A percentile compares a stretch with the other conserved stretches of the same genome.
phyloP scores from a whole-genome alignment of 176 grass and related monocot species.

The Elaeis guineensis region DNA sequence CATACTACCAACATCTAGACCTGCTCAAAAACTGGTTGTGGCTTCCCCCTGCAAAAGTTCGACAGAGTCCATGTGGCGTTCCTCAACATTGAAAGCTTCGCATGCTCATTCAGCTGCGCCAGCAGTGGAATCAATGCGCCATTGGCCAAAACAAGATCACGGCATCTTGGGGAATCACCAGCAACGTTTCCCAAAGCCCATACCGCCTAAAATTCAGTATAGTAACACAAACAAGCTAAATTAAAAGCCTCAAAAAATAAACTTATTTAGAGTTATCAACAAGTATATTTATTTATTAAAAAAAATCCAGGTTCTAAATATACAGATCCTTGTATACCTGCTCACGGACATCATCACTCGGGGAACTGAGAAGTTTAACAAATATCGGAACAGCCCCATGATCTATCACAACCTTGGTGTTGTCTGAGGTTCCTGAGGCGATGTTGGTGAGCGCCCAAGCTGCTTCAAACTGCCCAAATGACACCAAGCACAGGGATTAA shows the following conservation, averaged over 20 bases:
- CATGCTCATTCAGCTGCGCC: conserved; percentile 79
- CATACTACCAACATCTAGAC: conserved; percentile 15
- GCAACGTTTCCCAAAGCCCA: conserved; percentile 97
- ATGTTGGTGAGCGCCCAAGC: conserved; percentile 96
- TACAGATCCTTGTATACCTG: conserved; percentile 29
- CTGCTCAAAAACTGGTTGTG: conserved; percentile 83
- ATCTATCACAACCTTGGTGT: conserved; percentile 88
- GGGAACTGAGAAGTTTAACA: conserved; percentile 68
- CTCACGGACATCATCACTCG: conserved; percentile 78
- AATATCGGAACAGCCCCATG: conserved; percentile 78
- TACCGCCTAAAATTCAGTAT: conserved; percentile 40
- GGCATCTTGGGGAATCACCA: conserved; percentile 81
- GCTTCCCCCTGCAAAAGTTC: conserved; percentile 90
- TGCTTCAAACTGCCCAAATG: conserved; percentile 70
- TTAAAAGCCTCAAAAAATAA: not conserved
- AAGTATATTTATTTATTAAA: too few species aligned
- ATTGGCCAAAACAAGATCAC: conserved; percentile 68
- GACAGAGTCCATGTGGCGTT: conserved; percentile 96
- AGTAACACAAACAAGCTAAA: not conserved
- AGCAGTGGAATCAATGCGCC: conserved; percentile 62
- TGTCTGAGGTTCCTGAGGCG: conserved; percentile 83
- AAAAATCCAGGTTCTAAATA: too few species aligned
- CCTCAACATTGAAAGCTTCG: conserved; percentile 90
- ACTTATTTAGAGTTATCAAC: not conserved
- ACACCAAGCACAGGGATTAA: not conserved